Evolutionary conservation across 1,284 basidiomycete genomes (phyloP), one percentile per base, ranked within the genome.

Genomic region (Moesziomyces aphidis): DNA sequence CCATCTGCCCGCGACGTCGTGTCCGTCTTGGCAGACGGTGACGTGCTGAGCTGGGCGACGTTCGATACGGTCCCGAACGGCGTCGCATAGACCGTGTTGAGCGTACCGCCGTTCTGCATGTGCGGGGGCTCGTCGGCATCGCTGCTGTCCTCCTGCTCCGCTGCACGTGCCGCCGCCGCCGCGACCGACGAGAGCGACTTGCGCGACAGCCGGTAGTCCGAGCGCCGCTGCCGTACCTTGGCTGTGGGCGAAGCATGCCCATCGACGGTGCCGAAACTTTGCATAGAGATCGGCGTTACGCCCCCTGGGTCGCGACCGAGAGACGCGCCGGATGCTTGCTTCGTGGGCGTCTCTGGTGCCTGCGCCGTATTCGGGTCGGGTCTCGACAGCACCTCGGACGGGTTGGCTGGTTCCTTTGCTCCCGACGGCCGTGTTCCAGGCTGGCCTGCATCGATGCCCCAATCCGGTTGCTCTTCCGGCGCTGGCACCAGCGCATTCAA

Each of bases 11-110:
- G 53, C 5, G 51, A 26, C 24, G 46, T 45, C 15, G 23, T 39
- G 26, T 60, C 45, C 19, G 45, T 46, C 45, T 45, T 19, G 17
- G 45, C 45, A 11, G 55, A 52, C 1, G 64, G 70, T 19, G 70
- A 73, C 19, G 42, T 28, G 43, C 53, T 64, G 17, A 63, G 51
- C 36, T 42, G 21, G 6, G 45, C 44, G 4, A 47, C 23, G 4
- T 44, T 34, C 17, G 63, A 59, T 21, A 72, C 6, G 19, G 70
- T 67, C 42, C 55, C 61, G 31, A 51, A 67, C 3, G 70, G 64
- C 7, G 70, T 73, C 6, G 56, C 44, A 24, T 64, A 73, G 21
- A 64, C 7, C 1, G 70, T 73, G 5, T 65, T 67, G n/a, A 73
- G 50, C 21, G 70, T 68, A 0, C 64, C 64, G 5, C 56, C 60